Evolutionary conservation across 2,329 filamentous ascomycete genomes (phyloP).

Genomic region (Exophiala lecanii-corni): DNA sequence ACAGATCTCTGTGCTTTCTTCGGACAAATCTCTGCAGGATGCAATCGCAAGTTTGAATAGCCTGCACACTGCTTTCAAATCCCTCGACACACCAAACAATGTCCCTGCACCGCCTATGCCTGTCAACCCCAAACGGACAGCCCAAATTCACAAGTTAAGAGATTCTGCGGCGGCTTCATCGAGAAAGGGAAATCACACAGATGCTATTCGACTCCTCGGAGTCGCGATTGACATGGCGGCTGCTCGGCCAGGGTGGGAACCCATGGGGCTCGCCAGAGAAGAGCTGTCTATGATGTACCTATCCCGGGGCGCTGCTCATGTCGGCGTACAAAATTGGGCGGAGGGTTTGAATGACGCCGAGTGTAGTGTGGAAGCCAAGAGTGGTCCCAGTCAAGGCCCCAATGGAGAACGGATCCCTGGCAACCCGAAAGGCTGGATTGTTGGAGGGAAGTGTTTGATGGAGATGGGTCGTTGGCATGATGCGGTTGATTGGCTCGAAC

Average conservation of each 20-base stretch:
- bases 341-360: constrained; percentile 86
- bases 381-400: constrained; percentile 20
- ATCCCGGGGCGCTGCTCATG: constrained; percentile 86
- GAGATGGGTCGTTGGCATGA: constrained; percentile 90
- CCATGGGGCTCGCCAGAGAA: constrained; percentile 73
- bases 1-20: constrained; percentile 56
- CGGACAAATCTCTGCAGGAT: constrained; percentile 48
- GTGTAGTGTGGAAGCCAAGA: constrained; percentile 78
- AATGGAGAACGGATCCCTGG: constrained; percentile 47
- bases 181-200: constrained; percentile 68
- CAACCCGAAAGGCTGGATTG: constrained; percentile 94
- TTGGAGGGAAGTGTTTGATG: constrained; percentile 73
- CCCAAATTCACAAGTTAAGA: constrained; percentile 83
- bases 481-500: constrained; percentile 71
- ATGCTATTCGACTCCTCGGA: constrained; percentile 76
- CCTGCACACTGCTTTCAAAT: constrained; percentile 70
- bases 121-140: constrained; percentile 86
- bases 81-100: constrained; percentile 56
- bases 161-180: constrained; percentile 80
- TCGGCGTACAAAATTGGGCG: constrained; percentile 75
- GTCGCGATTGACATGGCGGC: constrained; percentile 89
- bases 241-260: constrained; percentile 80
- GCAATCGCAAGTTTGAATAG: constrained; percentile 72
- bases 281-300: constrained; percentile 75
- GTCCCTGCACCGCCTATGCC: constrained; percentile 83